phyloP scores from a whole-genome alignment of 352 stramenopile genomes.

The Phytophthora fragariae region DNA sequence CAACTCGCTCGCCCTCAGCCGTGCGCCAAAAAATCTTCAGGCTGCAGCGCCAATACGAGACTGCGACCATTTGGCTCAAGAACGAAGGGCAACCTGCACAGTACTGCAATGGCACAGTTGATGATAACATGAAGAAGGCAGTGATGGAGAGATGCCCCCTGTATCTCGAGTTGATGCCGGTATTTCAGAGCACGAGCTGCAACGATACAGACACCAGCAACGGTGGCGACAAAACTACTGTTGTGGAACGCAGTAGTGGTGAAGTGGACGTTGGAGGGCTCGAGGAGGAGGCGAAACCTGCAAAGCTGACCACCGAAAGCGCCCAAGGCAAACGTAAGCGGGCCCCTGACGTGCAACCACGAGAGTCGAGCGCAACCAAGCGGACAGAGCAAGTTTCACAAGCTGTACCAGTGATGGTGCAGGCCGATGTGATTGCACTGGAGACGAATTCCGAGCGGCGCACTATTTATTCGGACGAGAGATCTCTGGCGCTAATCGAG shows the following conservation, averaged over 20 bases:
- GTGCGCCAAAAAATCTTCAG: constrained; percentile 8
- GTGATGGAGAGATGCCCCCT: constrained; percentile 15
- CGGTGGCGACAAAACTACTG: background rate
- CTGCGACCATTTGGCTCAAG: constrained; percentile 8
- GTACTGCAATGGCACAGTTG: background rate
- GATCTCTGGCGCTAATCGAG: background rate
- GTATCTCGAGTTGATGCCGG: constrained; percentile 11
- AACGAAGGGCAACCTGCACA: background rate
- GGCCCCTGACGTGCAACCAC: background rate
- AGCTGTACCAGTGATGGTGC: background rate
- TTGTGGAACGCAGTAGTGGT: too few relatives aligned
- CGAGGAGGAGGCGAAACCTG: background rate
- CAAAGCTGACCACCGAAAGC: background rate
- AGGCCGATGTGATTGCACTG: background rate
- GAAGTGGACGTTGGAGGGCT: background rate
- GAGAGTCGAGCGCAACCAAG: background rate
- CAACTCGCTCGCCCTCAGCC: background rate
- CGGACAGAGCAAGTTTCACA: background rate
- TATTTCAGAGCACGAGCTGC: background rate
- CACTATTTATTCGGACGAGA: background rate
- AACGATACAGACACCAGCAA: background rate
- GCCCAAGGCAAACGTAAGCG: background rate
- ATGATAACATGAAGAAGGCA: background rate
- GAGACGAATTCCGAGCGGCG: background rate
- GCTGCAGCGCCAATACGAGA: constrained; percentile 11